phyloP scores from a whole-genome alignment of 495 filamentous ascomycete genomes.

The Neurospora africana region DNA sequence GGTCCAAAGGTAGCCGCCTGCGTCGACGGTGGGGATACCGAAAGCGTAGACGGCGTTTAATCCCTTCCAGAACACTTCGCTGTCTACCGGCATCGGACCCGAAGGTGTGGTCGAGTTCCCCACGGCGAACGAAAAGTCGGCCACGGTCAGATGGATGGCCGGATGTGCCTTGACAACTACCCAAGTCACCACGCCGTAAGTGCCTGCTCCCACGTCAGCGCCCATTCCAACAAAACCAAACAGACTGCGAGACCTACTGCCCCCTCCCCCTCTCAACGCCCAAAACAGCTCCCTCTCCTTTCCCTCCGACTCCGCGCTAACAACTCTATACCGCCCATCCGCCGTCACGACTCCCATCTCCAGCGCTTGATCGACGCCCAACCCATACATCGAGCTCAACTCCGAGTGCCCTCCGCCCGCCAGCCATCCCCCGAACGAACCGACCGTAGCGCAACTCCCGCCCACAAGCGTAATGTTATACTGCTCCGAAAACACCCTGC shows the following conservation, averaged over 20 bases:
- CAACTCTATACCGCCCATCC: conserved; percentile 24
- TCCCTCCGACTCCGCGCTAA: conserved; percentile 31
- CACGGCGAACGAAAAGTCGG: conserved; percentile 17
- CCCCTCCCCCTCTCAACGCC: conserved; percentile 44
- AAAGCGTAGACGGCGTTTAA: conserved; percentile 32
- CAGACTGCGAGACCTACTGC: conserved; percentile 18
- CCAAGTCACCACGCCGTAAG: conserved; percentile 46
- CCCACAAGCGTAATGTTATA: conserved; percentile 34
- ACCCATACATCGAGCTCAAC: conserved; percentile 32
- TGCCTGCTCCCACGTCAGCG: conserved; percentile 22
- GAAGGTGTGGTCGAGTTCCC: conserved; percentile 13
- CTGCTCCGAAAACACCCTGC: conserved; percentile 18
- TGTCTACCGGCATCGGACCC: not conserved
- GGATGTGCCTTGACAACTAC: conserved; percentile 36
- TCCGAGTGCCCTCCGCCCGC: conserved; percentile 35
- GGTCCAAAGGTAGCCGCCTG: conserved; percentile 36
- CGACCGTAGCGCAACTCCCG: conserved; percentile 19
- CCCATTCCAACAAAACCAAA: not conserved
- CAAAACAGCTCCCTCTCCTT: conserved; percentile 39
- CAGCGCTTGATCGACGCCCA: conserved; percentile 39
- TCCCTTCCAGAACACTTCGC: conserved; percentile 39
- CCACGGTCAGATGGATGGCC: conserved; percentile 21
- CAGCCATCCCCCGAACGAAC: conserved; percentile 35
- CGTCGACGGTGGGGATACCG: conserved; percentile 26
- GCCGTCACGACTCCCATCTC: conserved; percentile 37